Percentiles rank a stretch among this genome's conserved stretches.
Evolutionary conservation across 192 early-diverging fungal species (phyloP).

Genomic region (Chytriomyces sp.): DNA sequence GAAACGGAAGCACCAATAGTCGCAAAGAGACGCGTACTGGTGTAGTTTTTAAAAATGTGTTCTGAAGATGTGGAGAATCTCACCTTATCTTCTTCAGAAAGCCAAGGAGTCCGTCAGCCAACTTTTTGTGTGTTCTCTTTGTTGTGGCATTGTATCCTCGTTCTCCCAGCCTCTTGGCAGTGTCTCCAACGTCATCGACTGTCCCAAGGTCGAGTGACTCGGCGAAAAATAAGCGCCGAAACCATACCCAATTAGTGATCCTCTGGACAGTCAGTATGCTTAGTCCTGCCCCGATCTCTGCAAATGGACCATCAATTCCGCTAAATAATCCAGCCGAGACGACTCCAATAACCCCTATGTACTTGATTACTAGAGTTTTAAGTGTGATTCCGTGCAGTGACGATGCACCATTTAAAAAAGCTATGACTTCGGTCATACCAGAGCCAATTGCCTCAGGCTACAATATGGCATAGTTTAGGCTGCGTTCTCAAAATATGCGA

Average conservation of each 20-base stretch:
- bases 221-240: slow-evolving; percentile 1
- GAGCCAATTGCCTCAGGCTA: slow-evolving; percentile 29
- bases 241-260: background rate
- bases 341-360: slow-evolving; percentile 26
- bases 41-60: no score
- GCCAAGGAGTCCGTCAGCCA: slow-evolving; percentile 22
- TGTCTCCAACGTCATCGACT: background rate
- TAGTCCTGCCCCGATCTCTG: slow-evolving; percentile 34
- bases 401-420: slow-evolving; percentile 36
- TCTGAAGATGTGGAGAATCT: no score
- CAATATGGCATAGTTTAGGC: background rate
- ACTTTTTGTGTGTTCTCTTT: background rate
- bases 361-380: background rate
- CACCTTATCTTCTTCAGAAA: slow-evolving; percentile 17
- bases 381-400: slow-evolving; percentile 20
- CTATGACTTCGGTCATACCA: slow-evolving; percentile 40
- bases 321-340: slow-evolving; percentile 24
- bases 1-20: slow-evolving; percentile 40
- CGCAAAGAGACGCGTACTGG: slow-evolving; percentile 35
- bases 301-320: slow-evolving; percentile 42
- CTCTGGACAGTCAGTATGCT: slow-evolving; percentile 14
- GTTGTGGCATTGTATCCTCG: background rate
- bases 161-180: background rate
- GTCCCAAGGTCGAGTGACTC: background rate
- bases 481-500: background rate